phyloP scores from a whole-genome alignment of 2,329 filamentous ascomycete species.

The Ophidiomyces ophidiicola region DNA sequence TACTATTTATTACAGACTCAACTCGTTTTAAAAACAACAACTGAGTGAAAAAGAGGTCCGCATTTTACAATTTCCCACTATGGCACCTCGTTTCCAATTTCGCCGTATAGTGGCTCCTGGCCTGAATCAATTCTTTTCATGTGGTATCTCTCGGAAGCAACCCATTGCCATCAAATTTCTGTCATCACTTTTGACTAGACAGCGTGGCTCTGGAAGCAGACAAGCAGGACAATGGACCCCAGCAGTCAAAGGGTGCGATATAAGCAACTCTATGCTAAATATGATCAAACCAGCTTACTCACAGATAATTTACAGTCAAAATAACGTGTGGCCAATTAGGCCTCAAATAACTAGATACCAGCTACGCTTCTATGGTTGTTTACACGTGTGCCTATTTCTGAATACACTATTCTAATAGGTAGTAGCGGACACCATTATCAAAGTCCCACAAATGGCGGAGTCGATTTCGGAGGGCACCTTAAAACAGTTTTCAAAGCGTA shows the following conservation, averaged over 20 bases:
- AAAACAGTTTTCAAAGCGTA: constrained; percentile 83
- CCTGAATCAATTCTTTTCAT: constrained; percentile 15
- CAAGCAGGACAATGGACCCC: background rate
- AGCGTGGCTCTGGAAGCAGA: background rate
- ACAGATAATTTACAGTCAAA: background rate
- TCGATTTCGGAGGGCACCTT: constrained; percentile 95
- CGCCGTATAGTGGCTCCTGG: constrained; percentile 22
- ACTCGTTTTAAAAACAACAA: no score
- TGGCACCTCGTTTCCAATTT: constrained; percentile 32
- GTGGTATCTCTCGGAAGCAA: no score
- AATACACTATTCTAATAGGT: background rate
- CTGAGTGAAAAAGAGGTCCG: no score
- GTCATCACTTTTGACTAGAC: background rate
- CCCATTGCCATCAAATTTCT: background rate
- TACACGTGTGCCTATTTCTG: background rate
- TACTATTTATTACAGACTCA: no score
- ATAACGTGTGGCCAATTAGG: background rate
- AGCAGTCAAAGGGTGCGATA: background rate
- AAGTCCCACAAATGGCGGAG: constrained; percentile 96
- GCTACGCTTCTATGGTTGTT: constrained; percentile 13
- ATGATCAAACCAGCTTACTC: background rate
- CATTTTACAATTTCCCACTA: no score
- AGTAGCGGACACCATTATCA: constrained; percentile 66
- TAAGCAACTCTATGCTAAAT: background rate
- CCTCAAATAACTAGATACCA: background rate